Conservation (phyloP, 192 early-diverging fungal genomes). For the Coemansia guatemalensis region DNA sequence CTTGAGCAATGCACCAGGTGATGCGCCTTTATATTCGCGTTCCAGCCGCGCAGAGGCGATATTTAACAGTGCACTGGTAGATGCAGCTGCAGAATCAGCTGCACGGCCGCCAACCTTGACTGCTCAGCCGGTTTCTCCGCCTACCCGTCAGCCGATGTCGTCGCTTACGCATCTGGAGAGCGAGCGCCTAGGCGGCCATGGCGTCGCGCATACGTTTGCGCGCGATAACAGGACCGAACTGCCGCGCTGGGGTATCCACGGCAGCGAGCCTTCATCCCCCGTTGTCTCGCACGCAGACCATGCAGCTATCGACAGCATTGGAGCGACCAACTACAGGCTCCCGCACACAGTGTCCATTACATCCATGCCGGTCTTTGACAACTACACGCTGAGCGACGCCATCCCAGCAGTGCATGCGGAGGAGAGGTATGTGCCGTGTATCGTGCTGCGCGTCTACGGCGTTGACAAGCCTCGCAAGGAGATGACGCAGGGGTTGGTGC, state of each 20-base stretch:
- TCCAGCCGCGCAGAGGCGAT: constrained; percentile 10
- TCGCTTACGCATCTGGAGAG: constrained; percentile 34
- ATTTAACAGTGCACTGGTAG: constrained; percentile 9
- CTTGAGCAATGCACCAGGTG: not conserved
- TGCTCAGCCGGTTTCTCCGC: constrained; percentile 34
- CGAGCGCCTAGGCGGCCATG: constrained; percentile 4
- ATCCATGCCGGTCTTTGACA: constrained; percentile 21
- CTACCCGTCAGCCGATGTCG: constrained; percentile 20
- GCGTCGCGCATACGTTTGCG: constrained; percentile 4
- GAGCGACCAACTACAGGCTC: constrained; percentile 3
- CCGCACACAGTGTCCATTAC: constrained; percentile 20
- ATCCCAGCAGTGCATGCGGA: constrained; percentile 15
- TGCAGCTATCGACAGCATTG: not conserved
- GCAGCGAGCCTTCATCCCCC: constrained; percentile 11
- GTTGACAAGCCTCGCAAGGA: constrained; percentile 42
- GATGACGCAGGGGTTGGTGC: constrained; percentile 40
- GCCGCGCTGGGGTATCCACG: constrained; percentile 4
- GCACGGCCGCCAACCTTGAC: constrained; percentile 5
- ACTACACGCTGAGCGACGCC: constrained; percentile 4
- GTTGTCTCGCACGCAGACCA: not conserved
- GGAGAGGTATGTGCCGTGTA: constrained; percentile 29
- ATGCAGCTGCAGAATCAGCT: constrained; percentile 18
- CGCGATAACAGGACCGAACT: not conserved
- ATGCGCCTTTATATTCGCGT: constrained; percentile 4
- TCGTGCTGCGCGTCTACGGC: constrained; percentile 40